Evolutionary conservation across 345 rosid species (phyloP).

Genomic region (Murraya koenigii): DNA sequence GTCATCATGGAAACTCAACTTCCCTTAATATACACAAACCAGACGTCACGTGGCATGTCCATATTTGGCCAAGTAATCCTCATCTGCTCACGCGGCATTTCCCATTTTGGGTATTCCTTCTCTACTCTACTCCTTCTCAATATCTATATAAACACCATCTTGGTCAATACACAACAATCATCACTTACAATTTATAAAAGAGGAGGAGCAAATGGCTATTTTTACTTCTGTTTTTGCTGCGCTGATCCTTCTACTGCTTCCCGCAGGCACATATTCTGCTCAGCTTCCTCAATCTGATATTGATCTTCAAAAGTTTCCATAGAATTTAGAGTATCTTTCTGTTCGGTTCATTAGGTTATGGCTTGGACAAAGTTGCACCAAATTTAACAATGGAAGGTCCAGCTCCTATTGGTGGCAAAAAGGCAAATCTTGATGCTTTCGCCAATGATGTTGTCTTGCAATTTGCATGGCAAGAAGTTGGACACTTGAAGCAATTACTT

Average conservation of each 20-base stretch:
- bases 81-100: not conserved
- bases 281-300: slow-evolving; percentile 30
- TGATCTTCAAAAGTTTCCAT: slow-evolving; percentile 69
- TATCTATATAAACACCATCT: not conserved
- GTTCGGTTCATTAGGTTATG: slow-evolving; percentile 63
- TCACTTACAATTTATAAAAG: not conserved
- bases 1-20: slow-evolving; percentile 4
- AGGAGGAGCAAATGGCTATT: not conserved
- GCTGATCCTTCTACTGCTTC: slow-evolving; percentile 22
- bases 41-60: not conserved
- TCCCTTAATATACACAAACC: not conserved
- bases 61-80: not conserved
- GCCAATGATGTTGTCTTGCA: slow-evolving; percentile 61
- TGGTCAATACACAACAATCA: not conserved
- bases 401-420: slow-evolving; percentile 58
- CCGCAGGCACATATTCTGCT: slow-evolving; percentile 16
- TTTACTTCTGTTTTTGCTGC: slow-evolving; percentile 15
- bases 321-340: slow-evolving; percentile 82
- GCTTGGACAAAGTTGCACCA: slow-evolving; percentile 71
- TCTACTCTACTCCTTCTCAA: not conserved
- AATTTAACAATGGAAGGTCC: slow-evolving; percentile 71
- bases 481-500: slow-evolving; percentile 58
- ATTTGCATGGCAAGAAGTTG: slow-evolving; percentile 90
- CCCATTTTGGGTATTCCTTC: not conserved
- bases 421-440: slow-evolving; percentile 55